phyloP scores from a whole-genome alignment of 495 filamentous ascomycete species.

The Chaetomium fimeti region DNA sequence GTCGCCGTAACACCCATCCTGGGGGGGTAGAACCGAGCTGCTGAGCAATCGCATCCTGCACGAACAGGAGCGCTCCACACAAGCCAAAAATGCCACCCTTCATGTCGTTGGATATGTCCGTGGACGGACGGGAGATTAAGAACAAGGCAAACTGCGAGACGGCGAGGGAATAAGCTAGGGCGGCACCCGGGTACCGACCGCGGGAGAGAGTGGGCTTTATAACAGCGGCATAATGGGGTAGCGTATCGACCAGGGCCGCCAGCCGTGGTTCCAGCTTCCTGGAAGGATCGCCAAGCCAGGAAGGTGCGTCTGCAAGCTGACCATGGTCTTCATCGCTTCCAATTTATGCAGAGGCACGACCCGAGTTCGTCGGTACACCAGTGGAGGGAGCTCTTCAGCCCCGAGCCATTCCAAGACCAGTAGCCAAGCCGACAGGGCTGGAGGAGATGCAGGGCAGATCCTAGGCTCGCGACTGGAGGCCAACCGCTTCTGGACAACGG shows the following conservation, averaged over 20 bases:
- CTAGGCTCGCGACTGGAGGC: not conserved
- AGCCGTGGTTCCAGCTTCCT: not conserved
- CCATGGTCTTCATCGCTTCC: not conserved
- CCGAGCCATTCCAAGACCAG: not conserved
- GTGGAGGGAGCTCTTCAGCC: not conserved
- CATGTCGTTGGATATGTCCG: slow-evolving; percentile 19
- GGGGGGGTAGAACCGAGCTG: not conserved
- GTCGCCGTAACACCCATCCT: slow-evolving; percentile 32
- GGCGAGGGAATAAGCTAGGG: not conserved
- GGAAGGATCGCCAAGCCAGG: not conserved
- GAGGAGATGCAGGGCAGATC: not conserved
- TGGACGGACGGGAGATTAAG: not conserved
- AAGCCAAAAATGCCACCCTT: slow-evolving; percentile 19
- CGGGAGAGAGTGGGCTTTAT: not conserved
- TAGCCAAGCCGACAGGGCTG: not conserved
- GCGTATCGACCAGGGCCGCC: not conserved
- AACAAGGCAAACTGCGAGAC: not conserved
- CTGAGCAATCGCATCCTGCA: slow-evolving; percentile 12
- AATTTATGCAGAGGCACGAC: slow-evolving; percentile 16
- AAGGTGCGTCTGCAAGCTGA: not conserved
- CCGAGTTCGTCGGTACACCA: slow-evolving; percentile 14
- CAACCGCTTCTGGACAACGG: too few species aligned
- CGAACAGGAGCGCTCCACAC: slow-evolving; percentile 22
- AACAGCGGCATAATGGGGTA: not conserved
- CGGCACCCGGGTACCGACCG: not conserved